Percentiles rank a stretch among this genome's conserved stretches.
Evolutionary conservation across 306 rosid genomes (phyloP).

Genomic region (Trichosanthes truncata): DNA sequence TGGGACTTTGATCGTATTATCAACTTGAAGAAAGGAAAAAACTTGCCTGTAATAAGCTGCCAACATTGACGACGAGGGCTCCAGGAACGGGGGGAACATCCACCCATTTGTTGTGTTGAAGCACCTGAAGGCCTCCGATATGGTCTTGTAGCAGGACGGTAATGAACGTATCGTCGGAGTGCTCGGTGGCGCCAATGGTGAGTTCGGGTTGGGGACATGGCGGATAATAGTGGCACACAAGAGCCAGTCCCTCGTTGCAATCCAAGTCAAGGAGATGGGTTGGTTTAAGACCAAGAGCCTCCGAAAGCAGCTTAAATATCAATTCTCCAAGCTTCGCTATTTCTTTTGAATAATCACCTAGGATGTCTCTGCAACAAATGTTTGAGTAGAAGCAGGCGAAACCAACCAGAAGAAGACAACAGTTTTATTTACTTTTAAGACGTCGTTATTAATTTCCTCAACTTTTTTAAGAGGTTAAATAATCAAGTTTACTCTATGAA

Average conservation of each 20-base stretch:
- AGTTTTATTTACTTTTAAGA: too few relatives aligned
- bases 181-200: constrained; percentile 24
- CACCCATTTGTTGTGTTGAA: constrained; percentile 19
- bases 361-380: constrained; percentile 12
- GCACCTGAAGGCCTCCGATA: constrained; percentile 33
- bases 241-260: constrained; percentile 5
- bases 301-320: constrained; percentile 21
- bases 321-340: constrained; percentile 1
- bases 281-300: constrained; percentile 24
- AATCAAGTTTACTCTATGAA: too few relatives aligned
- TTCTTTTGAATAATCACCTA: constrained; percentile 11
- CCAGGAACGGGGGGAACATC: constrained; percentile 17
- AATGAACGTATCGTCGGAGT: constrained; percentile 18
- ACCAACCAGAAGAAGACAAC: too few relatives aligned
- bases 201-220: constrained; percentile 35
- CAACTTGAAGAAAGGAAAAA: too few relatives aligned
- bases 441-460: too few relatives aligned
- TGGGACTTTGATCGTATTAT: too few relatives aligned
- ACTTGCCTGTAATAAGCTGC: constrained; percentile 29
- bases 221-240: constrained; percentile 25
- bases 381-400: too few relatives aligned
- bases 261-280: constrained; percentile 10
- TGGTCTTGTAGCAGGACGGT: constrained; percentile 28
- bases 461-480: too few relatives aligned
- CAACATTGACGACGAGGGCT: constrained; percentile 25